These are phyloP conservation scores for Hyphochytrium catenoides DNA, from an alignment of 352 stramenopile genomes.

Conservation along the genomic window DNA sequence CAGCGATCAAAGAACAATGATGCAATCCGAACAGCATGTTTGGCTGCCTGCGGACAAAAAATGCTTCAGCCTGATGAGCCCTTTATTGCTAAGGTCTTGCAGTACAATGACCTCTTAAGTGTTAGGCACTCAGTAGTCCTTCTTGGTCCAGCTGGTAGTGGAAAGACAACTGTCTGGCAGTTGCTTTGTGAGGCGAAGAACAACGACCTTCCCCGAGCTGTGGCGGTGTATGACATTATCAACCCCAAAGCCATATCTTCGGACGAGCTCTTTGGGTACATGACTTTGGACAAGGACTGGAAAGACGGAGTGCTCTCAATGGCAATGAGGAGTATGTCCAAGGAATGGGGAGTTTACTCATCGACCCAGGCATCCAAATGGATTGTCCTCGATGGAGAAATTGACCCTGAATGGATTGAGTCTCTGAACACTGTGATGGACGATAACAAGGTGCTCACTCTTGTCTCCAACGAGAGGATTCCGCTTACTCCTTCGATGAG, in stretches of 20 bases:
- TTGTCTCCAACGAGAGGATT: constrained; percentile 91
- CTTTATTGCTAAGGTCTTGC: constrained; percentile 83
- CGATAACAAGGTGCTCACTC: constrained; percentile 79
- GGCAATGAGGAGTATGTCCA: constrained; percentile 91
- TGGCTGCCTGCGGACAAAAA: constrained; percentile 23
- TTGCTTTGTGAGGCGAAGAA: constrained; percentile 63
- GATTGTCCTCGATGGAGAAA: constrained; percentile 78
- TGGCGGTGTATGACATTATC: constrained; percentile 76
- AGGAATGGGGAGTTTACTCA: constrained; percentile 59
- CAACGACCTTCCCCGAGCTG: constrained; percentile 53
- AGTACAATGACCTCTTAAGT: constrained; percentile 80
- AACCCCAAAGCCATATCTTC: constrained; percentile 83
- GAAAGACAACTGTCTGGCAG: constrained; percentile 86
- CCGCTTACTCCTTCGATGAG: constrained; percentile 82
- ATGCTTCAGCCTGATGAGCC: constrained; percentile 76
- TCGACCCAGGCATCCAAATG: constrained; percentile 60
- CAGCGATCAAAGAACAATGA: constrained; percentile 7
- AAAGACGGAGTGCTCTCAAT: constrained; percentile 86
- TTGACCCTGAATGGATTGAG: constrained; percentile 83
- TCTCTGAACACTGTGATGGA: constrained; percentile 78
- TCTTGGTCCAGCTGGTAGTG: constrained; percentile 73
- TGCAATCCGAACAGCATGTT: constrained; percentile 17
- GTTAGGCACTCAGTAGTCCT: constrained; percentile 89
- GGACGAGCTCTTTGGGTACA: constrained; percentile 81
- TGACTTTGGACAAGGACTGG: constrained; percentile 93